Percentiles rank a stretch among this genome's conserved stretches.
phyloP scores from a whole-genome alignment of 345 rosid genomes.

The Pugionium dolabratum region DNA sequence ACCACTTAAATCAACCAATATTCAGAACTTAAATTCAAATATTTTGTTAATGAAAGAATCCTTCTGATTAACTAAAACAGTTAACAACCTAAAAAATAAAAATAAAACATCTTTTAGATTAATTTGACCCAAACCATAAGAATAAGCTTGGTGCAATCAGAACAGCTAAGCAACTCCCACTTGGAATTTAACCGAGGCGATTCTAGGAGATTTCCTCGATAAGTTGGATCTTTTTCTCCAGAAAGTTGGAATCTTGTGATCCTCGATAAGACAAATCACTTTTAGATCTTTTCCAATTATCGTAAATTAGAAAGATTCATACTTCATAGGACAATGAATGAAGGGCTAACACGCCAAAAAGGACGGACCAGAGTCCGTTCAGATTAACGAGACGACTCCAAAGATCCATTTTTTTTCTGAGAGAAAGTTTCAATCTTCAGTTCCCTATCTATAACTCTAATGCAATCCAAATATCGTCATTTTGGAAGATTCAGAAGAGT shows the following conservation, averaged over 20 bases:
- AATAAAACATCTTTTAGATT: not conserved
- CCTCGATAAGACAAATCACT: no score
- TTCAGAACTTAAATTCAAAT: constrained; percentile 1
- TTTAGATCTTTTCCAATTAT: no score
- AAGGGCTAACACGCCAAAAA: no score
- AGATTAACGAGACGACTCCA: not conserved
- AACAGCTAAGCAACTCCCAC: not conserved
- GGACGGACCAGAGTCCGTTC: no score
- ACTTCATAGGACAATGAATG: no score
- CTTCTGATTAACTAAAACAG: not conserved
- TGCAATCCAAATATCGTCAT: not conserved
- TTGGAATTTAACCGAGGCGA: not conserved
- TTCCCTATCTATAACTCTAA: not conserved
- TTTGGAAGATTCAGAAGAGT: not conserved
- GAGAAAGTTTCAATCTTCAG: constrained; percentile 26
- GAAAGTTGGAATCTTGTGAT: constrained; percentile 28
- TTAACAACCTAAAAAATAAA: no score
- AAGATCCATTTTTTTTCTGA: not conserved
- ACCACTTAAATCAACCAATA: not conserved
- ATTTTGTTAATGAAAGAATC: constrained; percentile 3
- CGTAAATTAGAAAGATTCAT: no score
- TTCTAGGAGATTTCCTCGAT: not conserved
- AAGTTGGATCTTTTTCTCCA: not conserved
- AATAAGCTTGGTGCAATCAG: constrained; percentile 11
- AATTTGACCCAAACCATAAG: not conserved